phyloP scores from a whole-genome alignment of 1,284 basidiomycete genomes.

The Mycocalia duriaeana region DNA sequence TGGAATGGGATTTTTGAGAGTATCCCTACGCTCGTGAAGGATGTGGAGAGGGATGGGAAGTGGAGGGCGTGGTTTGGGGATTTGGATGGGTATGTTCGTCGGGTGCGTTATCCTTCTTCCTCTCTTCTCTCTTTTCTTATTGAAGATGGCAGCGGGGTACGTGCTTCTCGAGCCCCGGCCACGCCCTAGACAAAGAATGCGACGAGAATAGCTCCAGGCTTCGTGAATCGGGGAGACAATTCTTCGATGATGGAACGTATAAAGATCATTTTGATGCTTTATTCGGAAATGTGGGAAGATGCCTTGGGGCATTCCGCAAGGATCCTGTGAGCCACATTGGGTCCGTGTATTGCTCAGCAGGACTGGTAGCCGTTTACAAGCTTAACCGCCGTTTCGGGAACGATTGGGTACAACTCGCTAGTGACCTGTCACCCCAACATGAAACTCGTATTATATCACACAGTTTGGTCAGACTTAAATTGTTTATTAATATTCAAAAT shows the following conservation, averaged over 20 bases:
- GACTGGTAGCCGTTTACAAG: conserved; percentile 17
- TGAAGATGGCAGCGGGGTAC: conserved; percentile 22
- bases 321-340: conserved; percentile 51
- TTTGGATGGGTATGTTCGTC: conserved; percentile 65
- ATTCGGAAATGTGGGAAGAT: conserved; percentile 65
- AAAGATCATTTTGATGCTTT: conserved; percentile 78
- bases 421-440: conserved; percentile 78
- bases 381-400: conserved; percentile 58
- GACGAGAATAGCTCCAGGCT: conserved; percentile 58
- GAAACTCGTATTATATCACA: too few relatives aligned
- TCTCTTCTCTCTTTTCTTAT: background rate
- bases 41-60: background rate
- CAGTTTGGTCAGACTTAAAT: too few relatives aligned
- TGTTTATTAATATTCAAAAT: too few relatives aligned
- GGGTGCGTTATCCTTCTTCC: conserved; percentile 33
- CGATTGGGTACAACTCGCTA: conserved; percentile 80
- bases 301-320: conserved; percentile 80
- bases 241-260: conserved; percentile 87
- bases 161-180: conserved; percentile 85
- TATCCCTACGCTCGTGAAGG: background rate
- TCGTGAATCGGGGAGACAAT: conserved; percentile 63
- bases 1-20: background rate
- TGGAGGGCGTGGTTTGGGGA: conserved; percentile 12
- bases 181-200: conserved; percentile 78
- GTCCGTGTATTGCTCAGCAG: background rate